Conservation (phyloP, 306 rosid species). For the Pueraria montana region DNA sequence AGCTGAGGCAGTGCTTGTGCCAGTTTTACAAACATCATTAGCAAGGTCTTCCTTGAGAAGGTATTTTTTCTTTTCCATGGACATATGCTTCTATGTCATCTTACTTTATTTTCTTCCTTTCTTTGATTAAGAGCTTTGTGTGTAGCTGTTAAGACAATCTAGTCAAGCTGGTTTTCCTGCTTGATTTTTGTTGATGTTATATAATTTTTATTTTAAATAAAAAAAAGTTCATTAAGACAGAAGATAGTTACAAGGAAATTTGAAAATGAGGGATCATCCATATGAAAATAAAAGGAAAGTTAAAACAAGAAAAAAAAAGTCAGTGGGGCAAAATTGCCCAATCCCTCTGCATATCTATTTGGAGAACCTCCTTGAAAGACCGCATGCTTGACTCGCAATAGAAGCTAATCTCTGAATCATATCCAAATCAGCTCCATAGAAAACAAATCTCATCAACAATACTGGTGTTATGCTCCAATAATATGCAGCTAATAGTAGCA, state of each 20-base stretch:
- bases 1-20: conserved; percentile 91
- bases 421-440: conserved; percentile 11
- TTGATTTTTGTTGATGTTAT: conserved; percentile 33
- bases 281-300: neutral
- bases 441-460: conserved; percentile 15
- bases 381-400: neutral
- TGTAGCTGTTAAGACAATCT: conserved; percentile 32
- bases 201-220: neutral
- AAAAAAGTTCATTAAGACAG: conserved; percentile 1
- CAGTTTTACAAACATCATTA: conserved; percentile 79
- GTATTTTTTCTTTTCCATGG: conserved; percentile 50
- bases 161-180: conserved; percentile 24
- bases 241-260: neutral
- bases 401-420: conserved; percentile 27
- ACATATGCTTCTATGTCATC: conserved; percentile 25
- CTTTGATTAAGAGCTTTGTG: conserved; percentile 7
- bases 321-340: conserved; percentile 7
- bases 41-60: conserved; percentile 89
- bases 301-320: conserved; percentile 39
- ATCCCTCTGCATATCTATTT: conserved; percentile 33
- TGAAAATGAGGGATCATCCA: conserved; percentile 5
- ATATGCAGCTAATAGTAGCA: neutral
- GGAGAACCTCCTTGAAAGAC: neutral
- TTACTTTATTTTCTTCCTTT: conserved; percentile 25
- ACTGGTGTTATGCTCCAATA: conserved; percentile 4